Evolutionary conservation across 176 grass and related monocot genomes (phyloP), one percentile per base, ranked within the genome.

Genomic region (Elymus sibiricus): DNA sequence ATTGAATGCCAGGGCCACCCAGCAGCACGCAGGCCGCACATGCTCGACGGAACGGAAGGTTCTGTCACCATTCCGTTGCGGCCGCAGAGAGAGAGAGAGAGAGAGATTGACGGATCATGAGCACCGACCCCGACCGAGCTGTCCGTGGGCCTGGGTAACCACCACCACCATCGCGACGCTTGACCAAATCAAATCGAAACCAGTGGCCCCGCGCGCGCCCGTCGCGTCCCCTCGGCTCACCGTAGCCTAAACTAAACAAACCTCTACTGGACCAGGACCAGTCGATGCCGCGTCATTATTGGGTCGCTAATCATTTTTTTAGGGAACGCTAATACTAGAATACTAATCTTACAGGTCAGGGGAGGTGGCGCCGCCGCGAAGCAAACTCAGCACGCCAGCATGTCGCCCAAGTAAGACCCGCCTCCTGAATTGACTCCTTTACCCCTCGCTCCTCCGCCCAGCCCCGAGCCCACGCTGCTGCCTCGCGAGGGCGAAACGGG

Each of bases 381-480:
- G 84, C 85, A 75, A 87, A 76, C 67, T 58, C 89, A 46, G 89
- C 89, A 58, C 27, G 80, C 89, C 89, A 80, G 80, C 80, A 84
- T 87, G 89, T 83, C 89, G 28, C 65, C 44, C 89, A 80, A 87
- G 84, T 61, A 79, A 84, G 67, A 60, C 85, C 88, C 3, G 9
- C 2, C 17, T 0, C 24, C 0, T 0, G 15, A 9, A 67, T 14
- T 76, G 42, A 84, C 76, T 0, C 5, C 49, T 47, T 0, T 68
- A 0, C 60, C 88, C 85, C 85, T 76, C 9, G 5, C 21, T 1
- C 6, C 35, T 3, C 0, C 0, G 8, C 9, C n/a, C n/a, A 16
- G 12, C 31, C 38, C 5, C 9, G 4, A 4, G 4, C 17, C 11
- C 3, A 10, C 14, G 21, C 5, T 0, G 7, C 13, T 38, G 11